Evolutionary conservation across 106 monocot species (phyloP).

Genomic region (Xerophyta viscosa): DNA sequence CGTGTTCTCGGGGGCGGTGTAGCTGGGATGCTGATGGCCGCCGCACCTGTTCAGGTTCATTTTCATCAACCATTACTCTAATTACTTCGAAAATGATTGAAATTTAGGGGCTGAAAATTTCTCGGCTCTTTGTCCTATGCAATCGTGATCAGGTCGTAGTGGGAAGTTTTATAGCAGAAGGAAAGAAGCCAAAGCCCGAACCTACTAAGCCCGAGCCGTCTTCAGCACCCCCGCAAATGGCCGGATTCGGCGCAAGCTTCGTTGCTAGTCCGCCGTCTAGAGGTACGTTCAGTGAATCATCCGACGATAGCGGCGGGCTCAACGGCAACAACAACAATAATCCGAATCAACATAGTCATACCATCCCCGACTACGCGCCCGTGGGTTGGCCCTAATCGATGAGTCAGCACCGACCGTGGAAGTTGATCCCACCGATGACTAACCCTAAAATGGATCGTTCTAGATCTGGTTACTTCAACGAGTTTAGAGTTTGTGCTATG

Average conservation of each 20-base stretch:
- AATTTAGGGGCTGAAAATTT: no score
- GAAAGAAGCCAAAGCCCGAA: slow-evolving; percentile 52
- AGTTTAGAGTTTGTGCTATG: no score
- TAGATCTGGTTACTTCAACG: no score
- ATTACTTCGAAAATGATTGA: neutral
- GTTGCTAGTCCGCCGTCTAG: slow-evolving; percentile 52
- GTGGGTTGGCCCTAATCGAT: slow-evolving; percentile 29
- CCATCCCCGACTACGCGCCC: slow-evolving; percentile 13
- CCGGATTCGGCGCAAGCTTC: slow-evolving; percentile 27
- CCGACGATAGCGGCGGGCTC: slow-evolving; percentile 41
- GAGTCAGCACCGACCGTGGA: slow-evolving; percentile 31
- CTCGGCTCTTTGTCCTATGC: no score
- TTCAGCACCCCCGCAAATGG: slow-evolving; percentile 24
- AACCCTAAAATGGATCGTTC: no score
- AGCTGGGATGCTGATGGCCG: slow-evolving; percentile 80
- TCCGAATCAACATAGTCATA: slow-evolving; percentile 23
- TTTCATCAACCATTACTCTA: neutral
- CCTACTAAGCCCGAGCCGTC: slow-evolving; percentile 20
- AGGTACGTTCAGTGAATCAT: slow-evolving; percentile 51
- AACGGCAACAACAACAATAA: slow-evolving; percentile 20
- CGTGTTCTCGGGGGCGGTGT: slow-evolving; percentile 86
- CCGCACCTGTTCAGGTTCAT: slow-evolving; percentile 66
- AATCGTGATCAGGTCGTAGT: slow-evolving; percentile 75
- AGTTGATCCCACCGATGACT: slow-evolving; percentile 28
- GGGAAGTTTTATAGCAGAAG: slow-evolving; percentile 74